Evolutionary conservation across 2,329 filamentous ascomycete species (phyloP).

Genomic region (Beauveria pseudobassiana): DNA sequence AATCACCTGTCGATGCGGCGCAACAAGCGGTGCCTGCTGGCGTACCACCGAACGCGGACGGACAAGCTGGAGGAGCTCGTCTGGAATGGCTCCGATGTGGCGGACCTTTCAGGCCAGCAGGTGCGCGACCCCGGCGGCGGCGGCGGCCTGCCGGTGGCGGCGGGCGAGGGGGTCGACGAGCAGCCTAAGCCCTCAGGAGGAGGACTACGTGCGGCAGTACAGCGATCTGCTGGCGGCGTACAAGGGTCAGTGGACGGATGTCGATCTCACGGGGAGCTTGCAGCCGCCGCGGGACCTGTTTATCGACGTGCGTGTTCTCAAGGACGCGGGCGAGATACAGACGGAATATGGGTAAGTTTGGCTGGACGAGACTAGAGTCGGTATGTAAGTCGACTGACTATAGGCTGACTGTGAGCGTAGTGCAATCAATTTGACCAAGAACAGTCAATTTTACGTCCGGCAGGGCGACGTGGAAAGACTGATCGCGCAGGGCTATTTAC

Average conservation of each 20-base stretch:
- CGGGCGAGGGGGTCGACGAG: conserved; percentile 51
- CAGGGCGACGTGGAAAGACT: conserved; percentile 92
- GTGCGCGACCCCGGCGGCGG: conserved; percentile 31
- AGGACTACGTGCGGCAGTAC: conserved; percentile 91
- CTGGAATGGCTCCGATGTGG: conserved; percentile 81
- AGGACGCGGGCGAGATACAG: conserved; percentile 96
- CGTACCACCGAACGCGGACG: conserved; percentile 84
- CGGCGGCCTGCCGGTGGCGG: conserved; percentile 33
- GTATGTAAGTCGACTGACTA: background rate
- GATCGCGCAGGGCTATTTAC: conserved; percentile 90
- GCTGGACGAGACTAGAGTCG: too few species aligned
- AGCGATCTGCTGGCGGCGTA: conserved; percentile 89
- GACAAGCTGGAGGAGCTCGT: conserved; percentile 91
- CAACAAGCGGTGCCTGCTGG: conserved; percentile 91
- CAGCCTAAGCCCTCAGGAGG: conserved; percentile 88
- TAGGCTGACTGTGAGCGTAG: conserved; percentile 34
- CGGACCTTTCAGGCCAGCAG: conserved; percentile 59
- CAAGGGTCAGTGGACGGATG: conserved; percentile 97
- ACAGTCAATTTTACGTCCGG: conserved; percentile 95
- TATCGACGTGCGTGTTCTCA: conserved; percentile 91
- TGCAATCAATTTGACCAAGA: conserved; percentile 92
- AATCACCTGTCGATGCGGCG: conserved; percentile 92
- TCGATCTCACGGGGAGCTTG: conserved; percentile 88
- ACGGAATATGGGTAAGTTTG: conserved; percentile 87
- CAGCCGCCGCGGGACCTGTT: conserved; percentile 94